Evolutionary conservation across 495 filamentous ascomycete genomes (phyloP), one percentile per base, ranked within the genome.

Genomic region (Trichoderma erinaceum): DNA sequence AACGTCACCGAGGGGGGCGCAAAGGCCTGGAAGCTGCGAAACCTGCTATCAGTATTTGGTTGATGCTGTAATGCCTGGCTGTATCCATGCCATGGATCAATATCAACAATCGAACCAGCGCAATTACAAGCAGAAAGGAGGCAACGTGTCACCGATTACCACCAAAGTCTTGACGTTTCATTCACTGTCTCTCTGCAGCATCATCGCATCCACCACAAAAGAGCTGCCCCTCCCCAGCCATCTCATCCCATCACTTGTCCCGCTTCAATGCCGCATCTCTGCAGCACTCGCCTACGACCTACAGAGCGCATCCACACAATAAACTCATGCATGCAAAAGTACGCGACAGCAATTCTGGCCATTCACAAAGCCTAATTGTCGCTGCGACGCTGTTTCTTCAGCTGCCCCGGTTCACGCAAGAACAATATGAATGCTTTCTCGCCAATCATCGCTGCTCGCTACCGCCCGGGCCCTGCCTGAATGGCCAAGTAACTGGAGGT

Each of bases 1-100:
- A 61, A 61, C 56, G 56, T 61, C 56, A 61, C 56, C 32, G 56
- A 61, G 27, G 56, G 56, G 56, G 56, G 18, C 56, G 56, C 25
- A 15, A 61, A 21, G 8, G 35, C 35, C 35, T 38, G 35, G 35
- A 38, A 38, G 35, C 35, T 38, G 35, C 35, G 8, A 38, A 38
- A 10, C 35, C 35, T 38, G 35, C 35, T 38, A 6, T 38, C 35
- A 38, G 7, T 0, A 0, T 4, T 7, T 10, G 35, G 0, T 38
- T 6, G 35, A 38, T 7, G 35, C 35, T 38, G 35, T 29, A 29
- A 29, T 29, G 29, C 29, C 29, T 29, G 29, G 29, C 29, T 29
- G 29, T 29, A 29, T 29, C 29, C 29, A 4, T 4, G 29, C 1
- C 29, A 29, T 29, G 29, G 29, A 29, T n/a, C n/a, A n/a, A n/a